These are phyloP conservation scores for Euclidium syriacum DNA, from an alignment of 345 rosid species.

Conservation along the genomic window DNA sequence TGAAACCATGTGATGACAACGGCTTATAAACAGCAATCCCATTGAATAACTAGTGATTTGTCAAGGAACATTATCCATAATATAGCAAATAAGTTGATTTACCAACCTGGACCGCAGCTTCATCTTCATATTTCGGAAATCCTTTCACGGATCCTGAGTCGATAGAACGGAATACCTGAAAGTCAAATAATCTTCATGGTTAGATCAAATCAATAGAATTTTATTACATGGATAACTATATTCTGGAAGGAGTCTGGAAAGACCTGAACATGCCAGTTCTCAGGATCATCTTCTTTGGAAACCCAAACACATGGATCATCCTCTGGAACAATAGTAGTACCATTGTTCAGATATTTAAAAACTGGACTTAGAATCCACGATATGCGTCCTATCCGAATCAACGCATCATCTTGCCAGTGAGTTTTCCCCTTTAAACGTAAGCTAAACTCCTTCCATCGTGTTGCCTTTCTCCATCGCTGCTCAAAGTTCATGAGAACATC, in stretches of 20 bases:
- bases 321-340: conserved; percentile 44
- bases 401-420: conserved; percentile 76
- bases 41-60: neutral
- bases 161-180: conserved; percentile 78
- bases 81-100: conserved; percentile 15
- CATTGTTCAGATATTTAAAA: conserved; percentile 26
- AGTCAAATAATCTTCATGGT: conserved; percentile 4
- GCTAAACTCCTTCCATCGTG: conserved; percentile 70
- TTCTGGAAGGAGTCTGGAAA: neutral
- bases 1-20: neutral
- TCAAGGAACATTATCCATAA: neutral
- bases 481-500: conserved; percentile 95
- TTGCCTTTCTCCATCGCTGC: conserved; percentile 91
- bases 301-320: conserved; percentile 52
- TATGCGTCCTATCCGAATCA: conserved; percentile 78
- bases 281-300: conserved; percentile 48
- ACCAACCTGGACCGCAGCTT: conserved; percentile 49
- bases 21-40: neutral
- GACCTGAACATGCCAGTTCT: conserved; percentile 93
- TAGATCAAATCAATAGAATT: neutral
- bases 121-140: conserved; percentile 49
- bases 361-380: conserved; percentile 89
- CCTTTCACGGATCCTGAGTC: conserved; percentile 82
- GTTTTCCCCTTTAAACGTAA: conserved; percentile 50
- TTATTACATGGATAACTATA: neutral